A percentile compares a stretch with the other conserved stretches of the same genome.
Evolutionary conservation across 2,329 filamentous ascomycete genomes (phyloP).

Genomic region (Exophiala sp.): DNA sequence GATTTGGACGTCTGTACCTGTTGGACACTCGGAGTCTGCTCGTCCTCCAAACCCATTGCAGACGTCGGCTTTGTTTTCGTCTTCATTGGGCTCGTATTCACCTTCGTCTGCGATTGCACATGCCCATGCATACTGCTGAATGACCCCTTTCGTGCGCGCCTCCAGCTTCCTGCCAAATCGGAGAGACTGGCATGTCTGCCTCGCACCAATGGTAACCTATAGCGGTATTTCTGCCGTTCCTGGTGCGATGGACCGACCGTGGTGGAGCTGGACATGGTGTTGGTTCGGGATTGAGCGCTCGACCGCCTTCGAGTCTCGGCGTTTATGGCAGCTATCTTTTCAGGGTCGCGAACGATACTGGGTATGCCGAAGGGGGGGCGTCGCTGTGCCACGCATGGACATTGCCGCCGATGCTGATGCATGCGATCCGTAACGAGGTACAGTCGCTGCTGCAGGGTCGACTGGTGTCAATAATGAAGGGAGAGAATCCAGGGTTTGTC

Average conservation of each 20-base stretch:
- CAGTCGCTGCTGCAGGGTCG: neutral
- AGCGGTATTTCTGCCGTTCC: neutral
- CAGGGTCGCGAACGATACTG: slow-evolving; percentile 3
- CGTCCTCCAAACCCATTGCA: too few relatives aligned
- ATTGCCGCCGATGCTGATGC: neutral
- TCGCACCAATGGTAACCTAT: neutral
- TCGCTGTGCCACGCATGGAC: neutral
- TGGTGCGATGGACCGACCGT: neutral
- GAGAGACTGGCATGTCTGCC: neutral
- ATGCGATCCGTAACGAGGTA: neutral
- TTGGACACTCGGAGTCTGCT: too few relatives aligned
- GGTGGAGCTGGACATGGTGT: neutral
- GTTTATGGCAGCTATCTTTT: neutral
- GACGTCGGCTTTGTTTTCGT: too few relatives aligned
- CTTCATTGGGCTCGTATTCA: neutral
- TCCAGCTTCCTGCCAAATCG: neutral
- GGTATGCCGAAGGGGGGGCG: slow-evolving; percentile 9
- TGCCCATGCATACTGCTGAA: neutral
- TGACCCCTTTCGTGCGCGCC: neutral
- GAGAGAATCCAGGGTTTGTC: neutral
- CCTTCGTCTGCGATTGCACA: neutral
- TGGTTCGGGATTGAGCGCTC: neutral
- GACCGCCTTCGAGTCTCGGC: neutral
- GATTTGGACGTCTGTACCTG: too few relatives aligned
- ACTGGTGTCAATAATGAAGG: neutral